Evolutionary conservation across 177 flowering plant genomes (phyloP), one percentile per base, ranked within the genome.

Genomic region (Tripterygium wilfordii): DNA sequence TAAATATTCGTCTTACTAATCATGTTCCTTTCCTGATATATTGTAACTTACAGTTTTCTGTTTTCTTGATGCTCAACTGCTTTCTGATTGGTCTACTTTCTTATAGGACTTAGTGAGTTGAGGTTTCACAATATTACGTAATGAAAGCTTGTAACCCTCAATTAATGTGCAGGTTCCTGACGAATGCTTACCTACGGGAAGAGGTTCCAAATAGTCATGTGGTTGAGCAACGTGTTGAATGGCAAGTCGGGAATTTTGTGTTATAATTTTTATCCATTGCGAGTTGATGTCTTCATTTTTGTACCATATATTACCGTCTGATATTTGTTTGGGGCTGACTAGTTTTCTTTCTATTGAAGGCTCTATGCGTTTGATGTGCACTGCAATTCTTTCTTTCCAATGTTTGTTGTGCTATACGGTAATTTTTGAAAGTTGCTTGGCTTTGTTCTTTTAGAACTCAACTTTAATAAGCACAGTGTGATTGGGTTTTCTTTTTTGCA

Each of bases 371-470:
- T 89, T 74, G 99, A 89, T 62, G 99, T 94, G 54, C 99, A 94
- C 76, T 94, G 97, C 92, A 94, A 89, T 76, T 86, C 99, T 57
- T 94, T 94, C 88, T 89, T 94, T 80, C 99, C 99, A 17, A 60
- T 83, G 78, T 94, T 94, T 61, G 77, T 89, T 53, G 21, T 87
- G 77, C 96, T 89, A 51, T 89, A 94, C 40, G 99, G 99, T 94
- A 83, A 75, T 56, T 48, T 37, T n/a, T n/a, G n/a, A n/a, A n/a
- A n/a, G n/a, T n/a, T n/a, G n/a, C n/a, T n/a, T n/a, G n/a, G n/a
- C n/a, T n/a, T n/a, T n/a, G n/a, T n/a, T n/a, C n/a, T n/a, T n/a
- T n/a, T n/a, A n/a, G n/a, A n/a, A n/a, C n/a, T n/a, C n/a, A n/a
- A n/a, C n/a, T n/a, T n/a, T n/a, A n/a, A n/a, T n/a, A n/a, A n/a